These are phyloP conservation scores for Colletotrichum sojae DNA, from an alignment of 2,329 filamentous ascomycete genomes.

Conservation along the genomic window DNA sequence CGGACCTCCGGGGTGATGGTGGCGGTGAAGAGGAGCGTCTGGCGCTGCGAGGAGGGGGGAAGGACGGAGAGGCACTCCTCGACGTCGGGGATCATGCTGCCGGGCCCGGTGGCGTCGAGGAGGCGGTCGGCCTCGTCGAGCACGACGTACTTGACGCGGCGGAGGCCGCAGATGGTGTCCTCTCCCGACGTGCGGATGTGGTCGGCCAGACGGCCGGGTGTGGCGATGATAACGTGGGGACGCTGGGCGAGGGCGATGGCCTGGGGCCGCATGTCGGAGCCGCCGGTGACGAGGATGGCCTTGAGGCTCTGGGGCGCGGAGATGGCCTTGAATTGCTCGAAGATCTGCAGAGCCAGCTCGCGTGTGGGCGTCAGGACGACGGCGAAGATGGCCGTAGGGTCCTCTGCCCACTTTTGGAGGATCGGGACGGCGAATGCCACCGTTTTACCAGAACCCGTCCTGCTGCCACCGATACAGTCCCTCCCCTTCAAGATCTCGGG, in stretches of 20 bases:
- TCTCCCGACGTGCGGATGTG: conserved; percentile 93
- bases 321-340: conserved; percentile 95
- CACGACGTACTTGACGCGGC: conserved; percentile 86
- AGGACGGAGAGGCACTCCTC: conserved; percentile 88
- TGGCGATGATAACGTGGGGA: conserved; percentile 94
- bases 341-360: conserved; percentile 95
- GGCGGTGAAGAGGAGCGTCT: conserved; percentile 96
- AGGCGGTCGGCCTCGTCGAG: conserved; percentile 96
- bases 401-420: conserved; percentile 91
- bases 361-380: conserved; percentile 90
- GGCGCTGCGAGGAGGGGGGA: conserved; percentile 82
- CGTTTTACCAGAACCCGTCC: conserved; percentile 97
- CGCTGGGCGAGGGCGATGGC: conserved; percentile 85
- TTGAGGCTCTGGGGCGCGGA: conserved; percentile 90
- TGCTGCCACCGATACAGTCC: conserved; percentile 94
- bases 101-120: conserved; percentile 78
- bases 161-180: conserved; percentile 88
- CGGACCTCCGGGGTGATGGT: conserved; percentile 95
- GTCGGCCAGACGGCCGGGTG: conserved; percentile 91
- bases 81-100: conserved; percentile 95
- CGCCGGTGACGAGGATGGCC: conserved; percentile 90
- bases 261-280: conserved; percentile 92
- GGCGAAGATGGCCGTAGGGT: conserved; percentile 92
- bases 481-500: conserved; percentile 91
- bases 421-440: conserved; percentile 96